A percentile compares a stretch with the other conserved stretches of the same genome.
Evolutionary conservation across 176 grass and related monocot species (phyloP).

Genomic region (Oryza australiensis): DNA sequence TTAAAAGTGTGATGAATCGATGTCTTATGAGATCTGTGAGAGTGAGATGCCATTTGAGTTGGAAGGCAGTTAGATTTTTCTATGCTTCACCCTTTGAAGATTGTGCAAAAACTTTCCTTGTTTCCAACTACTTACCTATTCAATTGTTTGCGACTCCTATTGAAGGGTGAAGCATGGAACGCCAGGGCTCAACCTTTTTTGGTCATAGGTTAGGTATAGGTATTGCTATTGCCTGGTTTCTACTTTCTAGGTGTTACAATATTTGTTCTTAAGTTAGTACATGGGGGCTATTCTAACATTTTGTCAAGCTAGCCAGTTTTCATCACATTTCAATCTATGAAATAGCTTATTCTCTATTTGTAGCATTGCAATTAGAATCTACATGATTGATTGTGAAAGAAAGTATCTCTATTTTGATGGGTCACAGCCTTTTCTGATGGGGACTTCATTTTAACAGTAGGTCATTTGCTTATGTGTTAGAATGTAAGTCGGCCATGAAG

Average conservation of each 20-base stretch:
- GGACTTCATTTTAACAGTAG: neutral
- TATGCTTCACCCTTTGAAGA: neutral
- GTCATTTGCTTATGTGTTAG: constrained; percentile 5
- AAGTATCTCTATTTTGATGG: constrained; percentile 27
- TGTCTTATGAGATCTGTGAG: neutral
- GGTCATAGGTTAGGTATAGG: neutral
- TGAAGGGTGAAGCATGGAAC: neutral
- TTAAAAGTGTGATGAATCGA: neutral
- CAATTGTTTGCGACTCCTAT: neutral
- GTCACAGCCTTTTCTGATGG: neutral
- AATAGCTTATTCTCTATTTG: neutral
- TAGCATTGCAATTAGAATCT: neutral
- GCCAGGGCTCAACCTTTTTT: neutral
- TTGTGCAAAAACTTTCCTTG: neutral
- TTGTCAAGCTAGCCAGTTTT: neutral
- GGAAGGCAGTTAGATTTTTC: neutral
- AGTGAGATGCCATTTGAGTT: neutral
- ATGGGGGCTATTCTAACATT: neutral
- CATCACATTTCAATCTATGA: neutral
- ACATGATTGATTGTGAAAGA: neutral
- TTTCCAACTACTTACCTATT: neutral
- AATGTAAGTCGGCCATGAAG: neutral
- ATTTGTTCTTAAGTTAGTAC: neutral
- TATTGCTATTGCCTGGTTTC: neutral
- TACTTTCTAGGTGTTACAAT: neutral